Evolutionary conservation across 192 early-diverging fungal species (phyloP), one percentile per base, ranked within the genome.

Genomic region (Mortierella antarctica): DNA sequence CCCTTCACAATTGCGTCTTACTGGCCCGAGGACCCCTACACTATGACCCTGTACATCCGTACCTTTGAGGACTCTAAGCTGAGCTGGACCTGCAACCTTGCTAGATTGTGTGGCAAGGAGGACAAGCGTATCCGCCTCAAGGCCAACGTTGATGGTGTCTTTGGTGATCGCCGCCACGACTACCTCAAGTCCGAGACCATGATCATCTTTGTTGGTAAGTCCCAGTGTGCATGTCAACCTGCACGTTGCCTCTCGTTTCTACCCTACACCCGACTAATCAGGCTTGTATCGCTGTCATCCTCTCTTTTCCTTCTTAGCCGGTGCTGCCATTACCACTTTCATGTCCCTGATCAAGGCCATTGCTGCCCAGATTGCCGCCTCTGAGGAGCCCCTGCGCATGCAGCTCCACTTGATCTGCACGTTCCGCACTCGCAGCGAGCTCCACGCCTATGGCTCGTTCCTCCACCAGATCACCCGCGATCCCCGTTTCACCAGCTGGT

Each of bases 381-480:
- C 77, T 2, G 48, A 47, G 5, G 59, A 71, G 6, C 77, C 77
- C 13, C 70, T 72, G 5, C 69, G 77, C 14, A 71, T 80, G 42
- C 70, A 68, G 8, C 51, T 80, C 40, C 62, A 80, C 52, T 52
- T 80, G 50, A 80, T 80, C 49, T 80, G 77, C 54, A 80, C 77
- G 1, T 80, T 80, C 77, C 69, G 77, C 15, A 80, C 77, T 2
- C 64, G 77, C 9, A 72, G 70, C 8, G 77, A 80, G 47, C 60
- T 80, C 23, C 77, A 80, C 47, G 77, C 77, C 23, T 80, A 80
- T 63, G 77, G 77, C 23, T 80, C 77, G 4, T 80, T 80, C 70
- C 57, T 80, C 13, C 77, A 80, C 49, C 77, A 80, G 77, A 67
- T 80, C 60, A 80, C 77, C 0, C 77, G 77, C 52, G 77, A 80